A percentile compares a stretch with the other conserved stretches of the same genome.
Evolutionary conservation across 768 basidiomycete species (phyloP).

Genomic region (Tricholoma matsutake): DNA sequence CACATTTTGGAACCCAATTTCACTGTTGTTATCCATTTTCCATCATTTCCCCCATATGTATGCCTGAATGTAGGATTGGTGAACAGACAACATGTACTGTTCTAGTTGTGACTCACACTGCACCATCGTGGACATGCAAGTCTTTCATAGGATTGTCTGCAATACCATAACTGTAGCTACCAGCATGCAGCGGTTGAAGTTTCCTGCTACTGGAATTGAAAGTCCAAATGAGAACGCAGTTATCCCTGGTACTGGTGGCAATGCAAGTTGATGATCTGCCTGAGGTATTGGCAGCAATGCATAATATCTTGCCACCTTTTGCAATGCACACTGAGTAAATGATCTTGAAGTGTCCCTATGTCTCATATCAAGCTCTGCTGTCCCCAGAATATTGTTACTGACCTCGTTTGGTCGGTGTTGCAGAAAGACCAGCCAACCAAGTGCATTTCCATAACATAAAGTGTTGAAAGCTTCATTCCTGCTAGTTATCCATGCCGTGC

Average conservation of each 20-base stretch:
- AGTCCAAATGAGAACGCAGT: not conserved
- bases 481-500: no score
- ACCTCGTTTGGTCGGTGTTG: no score
- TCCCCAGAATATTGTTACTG: no score
- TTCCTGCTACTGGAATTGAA: not conserved
- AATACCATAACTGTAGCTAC: not conserved
- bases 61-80: not conserved
- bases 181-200: not conserved
- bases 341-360: not conserved
- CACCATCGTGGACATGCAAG: not conserved
- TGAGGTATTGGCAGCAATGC: not conserved
- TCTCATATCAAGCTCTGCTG: not conserved
- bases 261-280: not conserved
- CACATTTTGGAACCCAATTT: conserved; percentile 1
- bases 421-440: no score
- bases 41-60: not conserved
- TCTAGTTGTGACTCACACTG: not conserved
- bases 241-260: not conserved
- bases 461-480: no score
- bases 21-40: not conserved
- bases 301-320: not conserved
- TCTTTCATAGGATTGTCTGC: not conserved
- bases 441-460: no score
- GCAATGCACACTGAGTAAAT: not conserved
- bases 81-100: not conserved